These are phyloP conservation scores for Meyerozyma sp. DNA, from an alignment of 1,139 yeast genomes.

Conservation along the genomic window DNA sequence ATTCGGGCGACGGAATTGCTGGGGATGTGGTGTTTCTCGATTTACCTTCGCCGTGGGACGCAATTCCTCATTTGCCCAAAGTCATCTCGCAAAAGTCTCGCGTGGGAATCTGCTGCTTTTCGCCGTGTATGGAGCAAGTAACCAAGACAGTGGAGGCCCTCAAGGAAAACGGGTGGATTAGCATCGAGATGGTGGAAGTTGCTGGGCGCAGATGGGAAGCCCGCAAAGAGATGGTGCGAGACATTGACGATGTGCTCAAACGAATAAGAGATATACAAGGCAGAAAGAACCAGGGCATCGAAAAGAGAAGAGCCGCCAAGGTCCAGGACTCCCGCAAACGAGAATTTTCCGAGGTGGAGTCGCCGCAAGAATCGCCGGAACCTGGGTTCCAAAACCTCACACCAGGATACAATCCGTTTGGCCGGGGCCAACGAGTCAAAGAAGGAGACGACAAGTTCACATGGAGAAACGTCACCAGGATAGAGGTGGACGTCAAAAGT, in stretches of 20 bases:
- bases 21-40: slow-evolving; percentile 84
- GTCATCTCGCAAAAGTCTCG: slow-evolving; percentile 53
- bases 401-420: slow-evolving; percentile 84
- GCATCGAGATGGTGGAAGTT: slow-evolving; percentile 90
- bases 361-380: slow-evolving; percentile 7
- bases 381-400: slow-evolving; percentile 29
- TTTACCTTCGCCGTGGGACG: slow-evolving; percentile 96
- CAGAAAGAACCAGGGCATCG: slow-evolving; percentile 71
- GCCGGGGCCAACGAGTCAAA: slow-evolving; percentile 69
- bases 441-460: slow-evolving; percentile 80
- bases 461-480: slow-evolving; percentile 80
- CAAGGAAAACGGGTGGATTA: slow-evolving; percentile 76
- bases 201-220: slow-evolving; percentile 88
- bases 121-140: slow-evolving; percentile 98
- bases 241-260: slow-evolving; percentile 73
- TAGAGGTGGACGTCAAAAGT: slow-evolving; percentile 81
- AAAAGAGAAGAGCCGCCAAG: slow-evolving; percentile 41
- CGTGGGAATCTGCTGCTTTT: slow-evolving; percentile 83
- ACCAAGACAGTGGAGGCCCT: slow-evolving; percentile 75
- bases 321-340: slow-evolving; percentile 15
- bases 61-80: slow-evolving; percentile 66
- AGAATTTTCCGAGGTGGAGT: slow-evolving; percentile 13
- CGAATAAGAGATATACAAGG: slow-evolving; percentile 76
- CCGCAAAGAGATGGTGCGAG: slow-evolving; percentile 80
- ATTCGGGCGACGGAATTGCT: slow-evolving; percentile 23